Base-by-base conservation (phyloP, 306 rosid species). In the Lathyrus tuberosus region DNA sequence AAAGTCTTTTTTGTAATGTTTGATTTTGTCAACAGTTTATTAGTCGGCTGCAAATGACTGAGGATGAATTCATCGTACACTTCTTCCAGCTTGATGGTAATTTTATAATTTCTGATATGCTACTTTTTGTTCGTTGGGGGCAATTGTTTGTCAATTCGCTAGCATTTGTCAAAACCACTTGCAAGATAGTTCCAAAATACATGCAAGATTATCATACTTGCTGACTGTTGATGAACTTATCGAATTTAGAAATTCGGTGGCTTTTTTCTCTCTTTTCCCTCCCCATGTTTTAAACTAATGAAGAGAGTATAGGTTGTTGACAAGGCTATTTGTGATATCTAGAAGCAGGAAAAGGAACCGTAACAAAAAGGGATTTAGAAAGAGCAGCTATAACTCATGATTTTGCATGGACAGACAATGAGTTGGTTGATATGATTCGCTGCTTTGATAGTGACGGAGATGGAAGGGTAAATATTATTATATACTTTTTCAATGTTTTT, bases 41-140 rank as follows among this genome's bases (percentile, higher is more conserved):
- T 26, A 86, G 95, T 84, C 91, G 96, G 79, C 76, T 86, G 76
- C 94, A 90, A 76, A 84, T 94, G 90, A 87, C 88, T 0, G 96
- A 94, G 73, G 97, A 90, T 77, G 98, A 94, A 77, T 78, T 94
- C 65, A 49, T 90, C 52, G 17, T 80, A 57, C 87, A 94, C 76
- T 94, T 86, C 82, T 94, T 74, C 78, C 93, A 84, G 75, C 82
- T 94, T 77, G 97, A 94, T 76, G 98, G 98, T 94, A 88, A 81
- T 61, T 56, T 66, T 89, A 88, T 90, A 80, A 79, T 47, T 44
- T 69, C 16, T 80, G 37, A 22, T 43, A 62, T 64, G 15, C 67
- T 73, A 62, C 11, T 67, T 63, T 53, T 73, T 49, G 26, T 42
- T 75, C 57, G 58, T 24, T 62, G 49, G 54, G 62, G 40, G 41